Evolutionary conservation across 768 basidiomycete genomes (phyloP), one percentile per base, ranked within the genome.

Genomic region (Zangia roseola): DNA sequence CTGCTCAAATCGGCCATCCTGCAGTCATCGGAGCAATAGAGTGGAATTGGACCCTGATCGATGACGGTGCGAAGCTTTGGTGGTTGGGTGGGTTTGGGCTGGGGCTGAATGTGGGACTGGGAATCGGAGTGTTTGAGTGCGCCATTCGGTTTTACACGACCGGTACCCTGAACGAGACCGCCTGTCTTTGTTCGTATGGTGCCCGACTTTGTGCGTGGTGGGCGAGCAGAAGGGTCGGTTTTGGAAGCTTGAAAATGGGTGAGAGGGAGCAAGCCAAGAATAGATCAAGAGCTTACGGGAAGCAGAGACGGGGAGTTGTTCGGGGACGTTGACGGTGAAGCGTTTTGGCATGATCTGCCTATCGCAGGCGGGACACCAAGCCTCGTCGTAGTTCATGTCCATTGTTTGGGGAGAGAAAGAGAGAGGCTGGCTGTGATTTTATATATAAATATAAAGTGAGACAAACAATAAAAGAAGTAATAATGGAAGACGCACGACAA

Each of bases 11-110:
- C 89, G 34, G 70, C 69, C 35, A 83, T 65, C 51, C 79, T 75
- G 63, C 89, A 92, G 59, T 84, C 79, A 53, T 88, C 86, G 1
- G 88, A 91, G 69, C 89, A 92, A 71, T 92, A 91, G 50, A 91
- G 77, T 17, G 88, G 88, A 1, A 80, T 82, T n/a, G 87, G 88
- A 1, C 75, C 75, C 64, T 87, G 87, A 71, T 89, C 87, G 70
- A 91, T 90, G 69, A 89, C 74, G 10, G 82, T 81, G 39, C 82
- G 82, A 36, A 78, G 74, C 62, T 80, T 79, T 37, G 72, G 50
- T 2, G 71, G 71, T n/a, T 63, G 36, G 17, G 72, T 44, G 10
- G 68, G 60, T 28, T 60, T 63, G 17, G 60, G 10, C 36, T 62
- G 52, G 4, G 63, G 45, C 19, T 52, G 54, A 17, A 41, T 49